Evolutionary conservation across 2,329 filamentous ascomycete species (phyloP).

Genomic region (Myriosclerotinia duriaeana): DNA sequence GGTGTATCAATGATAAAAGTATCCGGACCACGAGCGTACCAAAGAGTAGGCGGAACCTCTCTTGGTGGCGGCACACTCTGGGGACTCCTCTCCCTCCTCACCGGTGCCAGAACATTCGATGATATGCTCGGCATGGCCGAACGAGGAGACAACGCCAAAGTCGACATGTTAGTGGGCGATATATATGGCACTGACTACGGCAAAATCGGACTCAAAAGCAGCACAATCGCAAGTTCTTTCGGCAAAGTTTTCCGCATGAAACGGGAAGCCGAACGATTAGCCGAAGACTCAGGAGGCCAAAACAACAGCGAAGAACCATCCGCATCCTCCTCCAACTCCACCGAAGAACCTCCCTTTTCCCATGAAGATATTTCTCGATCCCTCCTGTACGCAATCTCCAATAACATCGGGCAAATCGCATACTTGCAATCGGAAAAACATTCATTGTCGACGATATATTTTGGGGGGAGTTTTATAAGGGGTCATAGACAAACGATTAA

Average conservation of each 20-base stretch:
- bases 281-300: constrained; percentile 64
- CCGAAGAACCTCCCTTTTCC: constrained; percentile 56
- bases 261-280: constrained; percentile 73
- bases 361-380: constrained; percentile 86
- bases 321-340: neutral
- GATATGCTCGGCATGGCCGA: constrained; percentile 95
- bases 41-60: constrained; percentile 92
- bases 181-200: constrained; percentile 96
- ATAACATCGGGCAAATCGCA: constrained; percentile 97
- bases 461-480: constrained; percentile 94
- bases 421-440: constrained; percentile 98
- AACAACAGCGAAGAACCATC: constrained; percentile 33
- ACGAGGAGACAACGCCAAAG: constrained; percentile 83
- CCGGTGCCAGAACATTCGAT: constrained; percentile 92
- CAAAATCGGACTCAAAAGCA: constrained; percentile 95
- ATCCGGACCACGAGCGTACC: constrained; percentile 78
- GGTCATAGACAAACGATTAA: constrained; percentile 98
- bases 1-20: constrained; percentile 98
- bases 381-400: constrained; percentile 90
- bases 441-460: constrained; percentile 88
- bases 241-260: constrained; percentile 97
- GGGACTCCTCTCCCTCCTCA: constrained; percentile 88
- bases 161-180: constrained; percentile 96
- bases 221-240: constrained; percentile 92
- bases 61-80: constrained; percentile 96